Conservation (phyloP, 169 alveolate species). For the Perkinsus chesapeaki region DNA sequence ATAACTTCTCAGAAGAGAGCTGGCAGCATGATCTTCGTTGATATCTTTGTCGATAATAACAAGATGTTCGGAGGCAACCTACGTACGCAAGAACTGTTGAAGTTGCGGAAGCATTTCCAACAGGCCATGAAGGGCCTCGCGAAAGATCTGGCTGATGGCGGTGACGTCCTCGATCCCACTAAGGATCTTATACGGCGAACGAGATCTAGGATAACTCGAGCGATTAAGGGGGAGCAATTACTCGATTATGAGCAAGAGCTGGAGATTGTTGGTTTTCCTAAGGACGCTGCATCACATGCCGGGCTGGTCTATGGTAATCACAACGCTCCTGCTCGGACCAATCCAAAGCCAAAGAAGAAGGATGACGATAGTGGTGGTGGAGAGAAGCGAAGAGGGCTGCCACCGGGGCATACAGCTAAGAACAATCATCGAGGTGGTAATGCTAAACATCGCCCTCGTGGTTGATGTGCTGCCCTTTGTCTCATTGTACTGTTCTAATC, state of each 20-base stretch:
- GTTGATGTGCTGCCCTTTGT: neutral
- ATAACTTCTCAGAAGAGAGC: neutral
- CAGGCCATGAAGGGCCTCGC: neutral
- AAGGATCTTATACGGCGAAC: neutral
- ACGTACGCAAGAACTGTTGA: neutral
- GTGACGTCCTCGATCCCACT: neutral
- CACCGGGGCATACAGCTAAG: neutral
- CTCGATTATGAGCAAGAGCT: neutral
- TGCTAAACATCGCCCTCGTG: neutral
- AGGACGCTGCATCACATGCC: neutral
- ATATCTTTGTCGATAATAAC: neutral
- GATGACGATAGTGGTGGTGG: neutral
- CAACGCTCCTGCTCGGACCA: neutral
- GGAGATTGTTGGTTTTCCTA: neutral
- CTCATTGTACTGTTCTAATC: neutral
- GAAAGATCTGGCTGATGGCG: neutral
- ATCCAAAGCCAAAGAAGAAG: neutral
- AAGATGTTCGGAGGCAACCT: neutral
- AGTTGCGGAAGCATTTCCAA: neutral
- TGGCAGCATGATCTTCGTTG: neutral
- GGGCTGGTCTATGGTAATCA: neutral
- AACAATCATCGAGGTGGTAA: neutral
- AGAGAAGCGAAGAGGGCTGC: neutral
- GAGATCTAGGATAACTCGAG: neutral
- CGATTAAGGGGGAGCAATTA: neutral